Evolutionary conservation across 169 alveolate genomes (phyloP), one percentile per base, ranked within the genome.

Genomic region (Neospora caninum): DNA sequence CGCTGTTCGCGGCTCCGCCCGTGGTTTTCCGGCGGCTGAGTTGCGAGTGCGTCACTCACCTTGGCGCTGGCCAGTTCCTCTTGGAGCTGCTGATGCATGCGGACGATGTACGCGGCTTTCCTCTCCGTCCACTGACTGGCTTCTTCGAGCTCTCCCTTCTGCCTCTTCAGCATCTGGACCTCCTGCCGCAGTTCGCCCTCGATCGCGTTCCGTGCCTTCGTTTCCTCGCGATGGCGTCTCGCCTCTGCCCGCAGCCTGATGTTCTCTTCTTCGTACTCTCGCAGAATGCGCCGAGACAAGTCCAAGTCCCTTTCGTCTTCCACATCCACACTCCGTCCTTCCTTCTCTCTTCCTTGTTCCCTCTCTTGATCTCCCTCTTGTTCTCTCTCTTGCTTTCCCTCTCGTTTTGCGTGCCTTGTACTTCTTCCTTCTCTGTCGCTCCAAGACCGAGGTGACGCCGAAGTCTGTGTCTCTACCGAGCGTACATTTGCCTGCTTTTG

Each of bases 221-320:
- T 13, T 34, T 42, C 67, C 67, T 82, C 67, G 10, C 34, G 58
- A 20, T 82, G 64, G 38, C 41, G 53, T 34, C 39, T 82, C 54
- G 6, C 10, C 31, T 42, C 67, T 31, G 6, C 41, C 34, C 34
- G 34, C 42, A 82, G 67, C 67, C 31, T 41, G 20, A 31, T 82
- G 64, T 82, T 82, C 64, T 82, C 89, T 31, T 36, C 89, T 82
- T 82, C 89, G 89, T 82, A 82, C 67, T 82, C 67, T 82, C 36
- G 20, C 64, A 39, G 67, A 43, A 82, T 82, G 27, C 89, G 54
- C 58, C 6, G 54, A 36, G 89, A 82, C 69, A 82, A 73, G n/a
- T 13, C n/a, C 43, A n/a, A 4, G 43, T 73, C 43, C 84, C 25
- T 73, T 18, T n/a, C 84, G 42, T 36, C 73, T 27, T 64, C 73